Evolutionary conservation across 495 filamentous ascomycete genomes (phyloP), one percentile per base, ranked within the genome.

Genomic region (Apiosordaria backusii): DNA sequence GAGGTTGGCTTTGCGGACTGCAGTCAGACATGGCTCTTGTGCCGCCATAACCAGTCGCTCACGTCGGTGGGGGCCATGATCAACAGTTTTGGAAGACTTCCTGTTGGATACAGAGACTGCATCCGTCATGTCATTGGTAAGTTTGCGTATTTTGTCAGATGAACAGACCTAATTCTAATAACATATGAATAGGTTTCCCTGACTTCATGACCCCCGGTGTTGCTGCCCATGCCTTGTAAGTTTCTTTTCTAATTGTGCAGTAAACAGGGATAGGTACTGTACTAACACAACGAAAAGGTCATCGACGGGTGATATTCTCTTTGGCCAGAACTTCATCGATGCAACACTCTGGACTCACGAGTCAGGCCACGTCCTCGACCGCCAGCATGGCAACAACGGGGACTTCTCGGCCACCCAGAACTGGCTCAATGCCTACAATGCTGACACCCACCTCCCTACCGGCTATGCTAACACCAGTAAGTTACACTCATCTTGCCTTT

Each of bases 351-450:
- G 57, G 57, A 25, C 13, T 23, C 57, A 59, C 57, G 57, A 59
- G 6, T 4, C 26, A 23, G 57, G 57, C 16, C 57, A 59, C 23
- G 21, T 26, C 23, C 4, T 59, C 3, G 57, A 59, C 57, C 24
- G 23, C 4, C 57, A 59, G 23, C 35, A 45, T 13, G 35, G 35
- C 10, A 13, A 13, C 5, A 59, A 59, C 57, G 57, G 57, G 4
- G 22, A 59, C 23, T 59, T 26, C 18, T 59, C 57, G 1, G 24
- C 57, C n/a, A 59, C 57, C 57, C 23, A 21, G n/a, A 5, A 4
- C 16, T 59, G 57, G 57, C 21, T 59, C 19, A 59, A 59, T 18
- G 57, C 57, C 57, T 59, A 59, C 57, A 59, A 59, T 18, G n/a
- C 57, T 16, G 57, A 59, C 24, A 5, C 22, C 4, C 22, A 23